These are phyloP conservation scores for Hyphopichia burtonii DNA, from an alignment of 1,139 yeast species.

Conservation along the genomic window DNA sequence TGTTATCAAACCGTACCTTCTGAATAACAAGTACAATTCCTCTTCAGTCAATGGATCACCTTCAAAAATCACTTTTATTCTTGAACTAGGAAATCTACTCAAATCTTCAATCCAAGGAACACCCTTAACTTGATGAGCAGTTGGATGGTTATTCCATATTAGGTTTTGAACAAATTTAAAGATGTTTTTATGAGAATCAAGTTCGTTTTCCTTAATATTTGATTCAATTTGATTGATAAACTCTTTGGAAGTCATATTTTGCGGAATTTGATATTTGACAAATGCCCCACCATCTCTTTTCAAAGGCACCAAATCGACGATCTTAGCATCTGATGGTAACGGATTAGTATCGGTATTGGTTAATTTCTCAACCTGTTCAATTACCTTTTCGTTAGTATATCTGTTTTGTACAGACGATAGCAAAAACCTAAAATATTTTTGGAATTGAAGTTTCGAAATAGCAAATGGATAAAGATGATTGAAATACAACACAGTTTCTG, in stretches of 20 bases:
- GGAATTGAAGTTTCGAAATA: conserved; percentile 20
- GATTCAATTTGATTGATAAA: conserved; percentile 50
- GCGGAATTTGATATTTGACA: conserved; percentile 69
- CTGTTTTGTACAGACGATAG: conserved; percentile 14
- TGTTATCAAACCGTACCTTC: conserved; percentile 81
- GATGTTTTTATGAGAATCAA: conserved; percentile 27
- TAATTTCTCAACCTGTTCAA: conserved; percentile 19
- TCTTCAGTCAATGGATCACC: conserved; percentile 80
- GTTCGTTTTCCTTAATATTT: conserved; percentile 39
- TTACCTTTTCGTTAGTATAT: conserved; percentile 15
- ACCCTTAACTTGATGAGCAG: conserved; percentile 77
- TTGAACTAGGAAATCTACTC: conserved; percentile 66
- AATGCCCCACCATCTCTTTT: conserved; percentile 91
- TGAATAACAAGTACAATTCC: conserved; percentile 72
- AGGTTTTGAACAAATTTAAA: conserved; percentile 18
- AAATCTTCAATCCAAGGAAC: conserved; percentile 96
- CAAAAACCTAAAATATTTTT: conserved; percentile 20
- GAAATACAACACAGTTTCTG: conserved; percentile 38
- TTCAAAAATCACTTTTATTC: conserved; percentile 65
- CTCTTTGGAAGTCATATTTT: conserved; percentile 44
- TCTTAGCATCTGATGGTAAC: conserved; percentile 27
- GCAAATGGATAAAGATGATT: conserved; percentile 38
- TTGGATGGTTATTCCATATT: conserved; percentile 30
- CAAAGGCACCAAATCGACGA: conserved; percentile 59
- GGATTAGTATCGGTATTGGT: conserved; percentile 23